A percentile compares a stretch with the other conserved stretches of the same genome.
These are phyloP conservation scores for Tricholoma matsutake DNA, from an alignment of 768 basidiomycete genomes.

Conservation along the genomic window DNA sequence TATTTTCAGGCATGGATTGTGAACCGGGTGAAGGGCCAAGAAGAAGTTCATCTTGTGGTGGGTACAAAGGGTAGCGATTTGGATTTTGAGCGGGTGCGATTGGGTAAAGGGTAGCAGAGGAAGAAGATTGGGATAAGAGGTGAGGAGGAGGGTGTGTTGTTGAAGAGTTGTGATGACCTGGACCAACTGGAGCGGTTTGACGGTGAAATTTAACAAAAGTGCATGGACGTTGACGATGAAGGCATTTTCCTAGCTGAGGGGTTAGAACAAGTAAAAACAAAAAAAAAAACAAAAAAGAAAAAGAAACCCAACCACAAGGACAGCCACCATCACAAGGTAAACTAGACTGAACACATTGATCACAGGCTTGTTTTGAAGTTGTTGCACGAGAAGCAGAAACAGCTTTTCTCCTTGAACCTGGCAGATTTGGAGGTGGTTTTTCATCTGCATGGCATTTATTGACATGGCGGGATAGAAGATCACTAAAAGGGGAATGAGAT, in stretches of 20 bases:
- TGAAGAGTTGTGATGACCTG: slow-evolving; percentile 48
- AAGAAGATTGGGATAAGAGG: slow-evolving; percentile 30
- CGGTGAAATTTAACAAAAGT: slow-evolving; percentile 83
- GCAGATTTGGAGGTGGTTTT: slow-evolving; percentile 45
- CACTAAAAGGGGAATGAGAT: too few species aligned
- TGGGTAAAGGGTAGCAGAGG: not conserved
- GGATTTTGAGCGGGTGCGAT: not conserved
- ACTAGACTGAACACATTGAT: slow-evolving; percentile 75
- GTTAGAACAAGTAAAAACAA: slow-evolving; percentile 1
- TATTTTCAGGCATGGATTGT: slow-evolving; percentile 22
- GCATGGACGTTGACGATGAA: slow-evolving; percentile 66
- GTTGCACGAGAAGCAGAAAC: slow-evolving; percentile 68
- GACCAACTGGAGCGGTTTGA: slow-evolving; percentile 75
- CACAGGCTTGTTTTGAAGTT: slow-evolving; percentile 81
- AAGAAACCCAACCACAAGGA: slow-evolving; percentile 55
- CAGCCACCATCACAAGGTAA: slow-evolving; percentile 78
- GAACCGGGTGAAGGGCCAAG: slow-evolving; percentile 31
- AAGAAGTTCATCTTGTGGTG: slow-evolving; percentile 31
- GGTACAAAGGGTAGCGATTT: not conserved
- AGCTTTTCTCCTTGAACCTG: slow-evolving; percentile 60
- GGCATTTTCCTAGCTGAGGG: slow-evolving; percentile 59
- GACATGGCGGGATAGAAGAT: slow-evolving; percentile 80
- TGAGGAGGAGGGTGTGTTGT: not conserved
- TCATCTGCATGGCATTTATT: slow-evolving; percentile 87
- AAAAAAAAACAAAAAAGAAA: not conserved